A percentile compares a stretch with the other conserved stretches of the same genome.
Conservation (phyloP, 2,329 filamentous ascomycete genomes). For the Mariannaea sp. region DNA sequence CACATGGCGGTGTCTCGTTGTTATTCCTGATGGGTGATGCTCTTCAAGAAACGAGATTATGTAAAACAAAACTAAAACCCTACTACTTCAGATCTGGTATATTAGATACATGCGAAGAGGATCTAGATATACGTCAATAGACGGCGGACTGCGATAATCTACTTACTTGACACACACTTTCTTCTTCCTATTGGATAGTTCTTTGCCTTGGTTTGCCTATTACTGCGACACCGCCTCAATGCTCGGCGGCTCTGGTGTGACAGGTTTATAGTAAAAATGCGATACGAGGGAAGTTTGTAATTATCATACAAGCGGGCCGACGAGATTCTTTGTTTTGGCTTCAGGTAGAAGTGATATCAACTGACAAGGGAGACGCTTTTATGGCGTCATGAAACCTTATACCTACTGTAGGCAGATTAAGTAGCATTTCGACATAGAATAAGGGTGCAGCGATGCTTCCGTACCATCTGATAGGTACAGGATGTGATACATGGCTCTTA, state of each 20-base stretch:
- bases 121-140: constrained; percentile 2
- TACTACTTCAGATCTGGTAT: not conserved
- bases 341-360: too few species aligned
- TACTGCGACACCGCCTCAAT: not conserved
- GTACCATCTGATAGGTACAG: too few species aligned
- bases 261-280: not conserved
- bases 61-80: constrained; percentile 5
- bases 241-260: not conserved
- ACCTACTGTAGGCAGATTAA: too few species aligned
- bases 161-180: not conserved
- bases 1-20: constrained; percentile 13
- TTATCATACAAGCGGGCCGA: too few species aligned
- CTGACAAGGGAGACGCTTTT: too few species aligned
- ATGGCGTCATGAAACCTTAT: too few species aligned
- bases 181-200: not conserved
- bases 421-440: too few species aligned
- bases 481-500: too few species aligned
- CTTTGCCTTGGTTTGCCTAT: not conserved
- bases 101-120: constrained; percentile 4
- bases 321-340: too few species aligned
- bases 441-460: too few species aligned
- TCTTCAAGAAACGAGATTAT: constrained; percentile 7
- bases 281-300: too few species aligned
- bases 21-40: not conserved
- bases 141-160: constrained; percentile 1